Evolutionary conservation across 2,329 filamentous ascomycete genomes (phyloP).

Genomic region (Clonostachys sp.): DNA sequence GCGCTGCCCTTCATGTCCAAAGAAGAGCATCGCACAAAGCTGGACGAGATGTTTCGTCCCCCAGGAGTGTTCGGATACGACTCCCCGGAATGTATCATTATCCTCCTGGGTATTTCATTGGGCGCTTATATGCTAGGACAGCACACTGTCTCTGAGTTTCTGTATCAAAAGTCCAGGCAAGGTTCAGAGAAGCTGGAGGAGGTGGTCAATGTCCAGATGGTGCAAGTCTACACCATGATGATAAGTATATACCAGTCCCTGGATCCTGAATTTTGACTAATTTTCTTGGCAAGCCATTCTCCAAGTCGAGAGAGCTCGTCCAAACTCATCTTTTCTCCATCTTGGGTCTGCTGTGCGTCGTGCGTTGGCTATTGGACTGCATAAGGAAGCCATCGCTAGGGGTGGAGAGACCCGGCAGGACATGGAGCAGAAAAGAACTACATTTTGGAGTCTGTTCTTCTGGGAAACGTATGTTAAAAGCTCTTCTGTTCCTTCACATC

Average conservation of each 20-base stretch:
- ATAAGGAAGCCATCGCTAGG: conserved; percentile 29
- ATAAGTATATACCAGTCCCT: conserved; percentile 21
- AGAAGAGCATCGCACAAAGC: conserved; percentile 21
- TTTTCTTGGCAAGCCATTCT: conserved; percentile 19
- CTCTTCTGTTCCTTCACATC: background rate
- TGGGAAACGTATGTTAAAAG: conserved; percentile 30
- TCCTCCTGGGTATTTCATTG: conserved; percentile 27
- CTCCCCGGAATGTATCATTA: conserved; percentile 23
- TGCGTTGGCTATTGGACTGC: conserved; percentile 34
- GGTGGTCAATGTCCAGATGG: conserved; percentile 34
- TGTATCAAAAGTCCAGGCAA: conserved; percentile 35
- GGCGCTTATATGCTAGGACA: conserved; percentile 30
- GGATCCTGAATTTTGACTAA: conserved; percentile 12
- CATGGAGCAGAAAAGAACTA: conserved; percentile 26
- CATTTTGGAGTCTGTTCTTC: conserved; percentile 27
- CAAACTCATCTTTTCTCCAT: conserved; percentile 34
- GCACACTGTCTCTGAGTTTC: conserved; percentile 28
- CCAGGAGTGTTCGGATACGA: conserved; percentile 22
- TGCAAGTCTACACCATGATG: conserved; percentile 36
- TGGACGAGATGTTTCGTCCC: conserved; percentile 25
- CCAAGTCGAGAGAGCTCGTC: conserved; percentile 34
- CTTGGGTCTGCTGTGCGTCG: conserved; percentile 32
- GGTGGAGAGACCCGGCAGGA: conserved; percentile 21
- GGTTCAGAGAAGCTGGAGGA: conserved; percentile 29
- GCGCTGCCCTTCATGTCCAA: conserved; percentile 27